Conservation (phyloP, 2,329 filamentous ascomycete species). For the Ophiostoma australiae region DNA sequence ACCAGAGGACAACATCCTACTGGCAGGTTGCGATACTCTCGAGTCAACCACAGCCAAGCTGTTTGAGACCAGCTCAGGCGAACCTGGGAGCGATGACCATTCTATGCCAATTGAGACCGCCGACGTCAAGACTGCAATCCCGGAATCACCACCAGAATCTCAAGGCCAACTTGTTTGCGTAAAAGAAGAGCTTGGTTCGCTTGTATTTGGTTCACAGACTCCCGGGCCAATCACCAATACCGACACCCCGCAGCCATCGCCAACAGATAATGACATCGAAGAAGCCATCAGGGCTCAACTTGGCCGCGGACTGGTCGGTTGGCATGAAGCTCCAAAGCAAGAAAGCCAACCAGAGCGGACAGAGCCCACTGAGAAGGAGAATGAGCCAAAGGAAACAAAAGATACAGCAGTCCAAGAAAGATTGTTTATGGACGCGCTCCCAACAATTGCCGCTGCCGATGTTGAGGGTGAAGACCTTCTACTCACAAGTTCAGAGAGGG, state of each 20-base stretch:
- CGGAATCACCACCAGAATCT: background rate
- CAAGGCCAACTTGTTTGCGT: background rate
- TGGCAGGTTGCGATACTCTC: background rate
- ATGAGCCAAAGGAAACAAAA: background rate
- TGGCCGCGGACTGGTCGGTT: background rate
- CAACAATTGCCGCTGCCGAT: background rate
- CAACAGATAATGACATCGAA: background rate
- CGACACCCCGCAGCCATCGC: background rate
- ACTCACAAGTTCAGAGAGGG: background rate
- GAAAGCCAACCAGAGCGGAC: background rate
- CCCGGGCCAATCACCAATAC: background rate
- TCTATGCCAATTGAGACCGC: background rate
- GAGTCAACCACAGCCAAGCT: background rate
- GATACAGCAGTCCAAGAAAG: background rate
- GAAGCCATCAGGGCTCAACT: background rate
- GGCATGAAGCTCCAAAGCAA: background rate
- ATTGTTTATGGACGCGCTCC: background rate
- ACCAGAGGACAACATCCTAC: background rate
- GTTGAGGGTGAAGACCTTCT: background rate
- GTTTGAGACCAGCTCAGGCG: background rate
- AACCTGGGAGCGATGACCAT: background rate
- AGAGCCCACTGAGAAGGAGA: background rate
- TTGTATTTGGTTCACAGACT: background rate
- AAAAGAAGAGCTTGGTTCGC: background rate
- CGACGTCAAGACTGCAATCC: background rate